phyloP scores from a whole-genome alignment of 2,329 filamentous ascomycete species.

The Arthrobotrys sphaeroides region DNA sequence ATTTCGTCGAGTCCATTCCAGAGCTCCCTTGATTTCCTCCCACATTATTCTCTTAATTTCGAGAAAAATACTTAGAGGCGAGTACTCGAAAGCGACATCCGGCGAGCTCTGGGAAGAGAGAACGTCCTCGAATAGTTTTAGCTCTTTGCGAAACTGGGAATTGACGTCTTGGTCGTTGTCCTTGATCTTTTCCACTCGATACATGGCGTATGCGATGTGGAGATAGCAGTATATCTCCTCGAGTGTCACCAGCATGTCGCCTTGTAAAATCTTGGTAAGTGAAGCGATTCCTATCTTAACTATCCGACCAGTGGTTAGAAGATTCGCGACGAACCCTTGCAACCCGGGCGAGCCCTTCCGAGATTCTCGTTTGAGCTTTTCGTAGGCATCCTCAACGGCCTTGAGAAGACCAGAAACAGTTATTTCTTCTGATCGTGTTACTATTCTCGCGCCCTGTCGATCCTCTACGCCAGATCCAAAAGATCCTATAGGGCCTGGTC shows the following conservation, averaged over 20 bases:
- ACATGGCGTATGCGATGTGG: slow-evolving; percentile 7
- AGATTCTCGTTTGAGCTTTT: background rate
- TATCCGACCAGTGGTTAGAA: background rate
- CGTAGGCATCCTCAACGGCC: background rate
- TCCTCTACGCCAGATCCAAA: too few relatives aligned
- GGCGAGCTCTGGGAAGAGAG: background rate
- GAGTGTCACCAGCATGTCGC: background rate
- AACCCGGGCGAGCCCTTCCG: background rate
- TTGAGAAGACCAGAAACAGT: background rate
- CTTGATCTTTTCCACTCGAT: background rate
- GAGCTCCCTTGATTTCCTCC: background rate
- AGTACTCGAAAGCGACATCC: too few relatives aligned
- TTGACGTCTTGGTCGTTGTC: background rate
- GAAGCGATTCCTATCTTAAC: background rate
- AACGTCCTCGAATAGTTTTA: background rate
- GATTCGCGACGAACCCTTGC: background rate
- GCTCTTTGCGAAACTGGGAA: background rate
- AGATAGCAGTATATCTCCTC: slow-evolving; percentile 22
- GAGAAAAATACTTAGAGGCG: background rate
- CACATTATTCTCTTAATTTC: slow-evolving; percentile 18
- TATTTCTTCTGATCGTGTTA: background rate
- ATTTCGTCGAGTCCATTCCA: background rate
- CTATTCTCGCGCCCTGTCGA: background rate
- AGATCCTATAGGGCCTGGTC: too few relatives aligned
- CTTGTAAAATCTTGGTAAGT: background rate